Evolutionary conservation across 2,329 filamentous ascomycete genomes (phyloP), one percentile per base, ranked within the genome.

Genomic region (Monosporascus ibericus): DNA sequence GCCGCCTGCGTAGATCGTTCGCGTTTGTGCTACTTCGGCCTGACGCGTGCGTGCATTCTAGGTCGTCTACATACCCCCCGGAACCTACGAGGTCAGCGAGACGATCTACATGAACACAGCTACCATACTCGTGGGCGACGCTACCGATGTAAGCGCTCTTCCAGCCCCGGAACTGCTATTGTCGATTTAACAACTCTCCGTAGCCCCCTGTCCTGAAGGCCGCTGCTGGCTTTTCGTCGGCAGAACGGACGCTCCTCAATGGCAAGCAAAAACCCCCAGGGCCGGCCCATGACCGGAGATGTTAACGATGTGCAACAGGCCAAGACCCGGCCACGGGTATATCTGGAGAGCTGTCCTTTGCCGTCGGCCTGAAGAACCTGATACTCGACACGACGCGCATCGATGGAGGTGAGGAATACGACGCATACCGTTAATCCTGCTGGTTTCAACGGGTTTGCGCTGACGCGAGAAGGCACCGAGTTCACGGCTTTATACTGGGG

Each of bases 81-180:
- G 73, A 42, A 73, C 68, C 7, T 76, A 76, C 54, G 60, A 64
- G 38, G 61, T 76, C 49, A 64, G 60, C 52, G 49, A 66, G 47
- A 74, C 72, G 1, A 70, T 75, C 36, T 48, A 58, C 5, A 70
- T 75, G 68, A 70, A 72, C 50, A 74, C 73, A 0, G 73, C 74
- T 47, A 76, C 73, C 6, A 69, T 75, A 36, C 56, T 76, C 44
- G 74, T 75, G 69, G 73, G 73, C n/a, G 73, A 75, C 54, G 67
- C 72, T 2, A 73, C 68, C 4, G 64, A 74, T 49, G 69, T 69
- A 24, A 61, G 66, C 57, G 34, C 6, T 9, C 11, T 6, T 14
- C 8, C 8, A 27, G 5, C 5, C 2, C 18, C 4, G 4, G 9
- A 24, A 15, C 34, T n/a, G 27, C 30, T 18, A 11, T 44, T 25